phyloP scores from a whole-genome alignment of 2,329 filamentous ascomycete genomes.

The Pseudocercospora macadamiae region DNA sequence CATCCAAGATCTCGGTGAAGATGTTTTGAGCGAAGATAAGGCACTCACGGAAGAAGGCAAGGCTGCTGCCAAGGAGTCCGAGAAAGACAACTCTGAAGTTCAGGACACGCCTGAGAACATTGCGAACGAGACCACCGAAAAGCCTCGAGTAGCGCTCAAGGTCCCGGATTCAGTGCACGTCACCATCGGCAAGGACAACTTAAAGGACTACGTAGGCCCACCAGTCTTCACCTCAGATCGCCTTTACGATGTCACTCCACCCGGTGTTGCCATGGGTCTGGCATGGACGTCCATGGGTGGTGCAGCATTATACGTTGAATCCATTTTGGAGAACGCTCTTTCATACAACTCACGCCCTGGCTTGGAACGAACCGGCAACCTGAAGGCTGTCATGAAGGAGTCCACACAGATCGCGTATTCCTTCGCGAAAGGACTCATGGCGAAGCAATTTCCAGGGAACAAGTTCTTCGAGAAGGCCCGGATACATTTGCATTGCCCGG shows the following conservation, averaged over 20 bases:
- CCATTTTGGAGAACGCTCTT: slow-evolving; percentile 84
- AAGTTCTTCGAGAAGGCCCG: slow-evolving; percentile 95
- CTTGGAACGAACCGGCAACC: slow-evolving; percentile 89
- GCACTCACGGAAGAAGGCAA: slow-evolving; percentile 87
- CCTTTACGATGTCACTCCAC: slow-evolving; percentile 88
- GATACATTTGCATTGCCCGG: slow-evolving; percentile 93
- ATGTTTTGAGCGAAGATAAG: slow-evolving; percentile 76
- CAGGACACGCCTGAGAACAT: slow-evolving; percentile 64
- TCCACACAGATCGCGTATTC: slow-evolving; percentile 94
- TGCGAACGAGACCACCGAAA: slow-evolving; percentile 63
- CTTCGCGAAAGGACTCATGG: slow-evolving; percentile 88
- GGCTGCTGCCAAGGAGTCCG: slow-evolving; percentile 69
- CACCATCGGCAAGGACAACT: slow-evolving; percentile 80
- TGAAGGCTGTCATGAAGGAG: slow-evolving; percentile 98
- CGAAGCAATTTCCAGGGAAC: slow-evolving; percentile 82
- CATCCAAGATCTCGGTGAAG: slow-evolving; percentile 89
- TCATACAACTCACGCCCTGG: slow-evolving; percentile 73
- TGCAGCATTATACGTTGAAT: slow-evolving; percentile 94
- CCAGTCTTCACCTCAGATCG: slow-evolving; percentile 95
- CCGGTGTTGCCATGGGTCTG: slow-evolving; percentile 95
- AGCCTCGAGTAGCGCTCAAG: slow-evolving; percentile 73
- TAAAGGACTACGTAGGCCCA: slow-evolving; percentile 96
- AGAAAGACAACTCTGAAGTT: slow-evolving; percentile 65
- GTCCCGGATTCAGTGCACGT: slow-evolving; percentile 89
- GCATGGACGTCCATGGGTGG: slow-evolving; percentile 98